Conservation (phyloP, 2,329 filamentous ascomycete species). For the Penicillium digitatum region DNA sequence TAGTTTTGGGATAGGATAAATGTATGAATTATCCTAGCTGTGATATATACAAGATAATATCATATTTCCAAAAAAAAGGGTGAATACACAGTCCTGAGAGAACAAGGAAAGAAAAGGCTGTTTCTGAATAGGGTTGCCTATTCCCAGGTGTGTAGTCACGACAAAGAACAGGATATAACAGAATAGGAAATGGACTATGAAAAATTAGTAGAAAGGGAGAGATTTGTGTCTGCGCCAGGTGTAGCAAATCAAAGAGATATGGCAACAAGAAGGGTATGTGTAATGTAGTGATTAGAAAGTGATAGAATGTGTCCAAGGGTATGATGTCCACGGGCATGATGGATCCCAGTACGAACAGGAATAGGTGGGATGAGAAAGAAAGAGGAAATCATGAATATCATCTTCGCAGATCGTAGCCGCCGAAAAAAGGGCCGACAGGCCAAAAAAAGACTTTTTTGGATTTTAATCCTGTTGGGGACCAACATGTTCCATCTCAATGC, state of each 20-base stretch:
- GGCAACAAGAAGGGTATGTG: slow-evolving; percentile 15
- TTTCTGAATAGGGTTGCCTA: slow-evolving; percentile 1
- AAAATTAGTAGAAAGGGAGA: slow-evolving; percentile 14
- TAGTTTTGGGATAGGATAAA: slow-evolving; percentile 6
- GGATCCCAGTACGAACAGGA: not conserved
- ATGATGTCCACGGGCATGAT: not conserved
- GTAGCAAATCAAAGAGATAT: slow-evolving; percentile 7
- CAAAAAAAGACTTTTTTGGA: slow-evolving; percentile 6
- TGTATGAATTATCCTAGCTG: slow-evolving; percentile 7
- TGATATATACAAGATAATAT: slow-evolving; percentile 4
- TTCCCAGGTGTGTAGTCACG: slow-evolving; percentile 6
- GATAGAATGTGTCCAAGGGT: too few species aligned
- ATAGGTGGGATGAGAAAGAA: slow-evolving; percentile 4
- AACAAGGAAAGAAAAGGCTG: slow-evolving; percentile 6
- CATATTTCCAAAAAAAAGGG: not conserved
- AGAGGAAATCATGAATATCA: slow-evolving; percentile 16
- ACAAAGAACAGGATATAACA: slow-evolving; percentile 12
- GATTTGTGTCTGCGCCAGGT: slow-evolving; percentile 1
- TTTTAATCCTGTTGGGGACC: slow-evolving; percentile 22
- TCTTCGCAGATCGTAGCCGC: slow-evolving; percentile 21
- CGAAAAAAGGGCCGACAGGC: slow-evolving; percentile 8
- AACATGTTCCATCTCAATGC: slow-evolving; percentile 71
- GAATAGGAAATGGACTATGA: slow-evolving; percentile 16
- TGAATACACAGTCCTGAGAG: slow-evolving; percentile 4
- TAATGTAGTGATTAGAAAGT: slow-evolving; percentile 19